Evolutionary conservation across 2,329 filamentous ascomycete genomes (phyloP), one percentile per base, ranked within the genome.

Genomic region (Didymella glomerata): DNA sequence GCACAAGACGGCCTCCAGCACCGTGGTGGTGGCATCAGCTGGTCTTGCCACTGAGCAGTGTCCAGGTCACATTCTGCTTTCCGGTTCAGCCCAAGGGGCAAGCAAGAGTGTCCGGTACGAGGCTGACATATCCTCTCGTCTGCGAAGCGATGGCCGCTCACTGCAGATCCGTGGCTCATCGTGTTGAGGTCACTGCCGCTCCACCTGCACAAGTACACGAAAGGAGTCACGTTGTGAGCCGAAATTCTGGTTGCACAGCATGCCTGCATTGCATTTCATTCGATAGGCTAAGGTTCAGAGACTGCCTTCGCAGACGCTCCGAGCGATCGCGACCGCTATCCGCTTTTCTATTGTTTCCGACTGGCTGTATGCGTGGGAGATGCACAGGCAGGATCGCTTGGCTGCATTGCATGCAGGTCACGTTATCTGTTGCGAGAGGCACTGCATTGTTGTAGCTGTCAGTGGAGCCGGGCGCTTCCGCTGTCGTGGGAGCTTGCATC

Each of bases 351-450:
- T 44, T 50, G 56, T 63, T 65, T 71, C 72, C 69, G 71, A 74
- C 68, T 73, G 73, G 71, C 66, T 62, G 67, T 40, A 54, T 59
- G 50, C 46, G 49, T 54, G 46, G 46, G 45, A 49, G 28, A 63
- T 59, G 52, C 63, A 64, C 57, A 64, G 62, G 49, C 60, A 66
- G 63, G 65, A 70, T 72, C 67, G 67, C 69, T 73, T 64, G 59
- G 68, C 53, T 66, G 73, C 73, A 75, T 72, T 63, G 60, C 61
- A 67, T 54, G 48, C 41, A 50, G 55, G 56, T 76, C 73, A 74
- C 68, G 70, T 75, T 69, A 70, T 61, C 52, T 42, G 44, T 50
- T 61, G 51, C 20, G 47, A 52, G 27, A 11, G 36, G 49, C 44
- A 52, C 52, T 51, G 22, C 50, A 25, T 51, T 14, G 34, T 50